These are phyloP conservation scores for Russula earlei DNA, from an alignment of 768 basidiomycete species.

Conservation along the genomic window DNA sequence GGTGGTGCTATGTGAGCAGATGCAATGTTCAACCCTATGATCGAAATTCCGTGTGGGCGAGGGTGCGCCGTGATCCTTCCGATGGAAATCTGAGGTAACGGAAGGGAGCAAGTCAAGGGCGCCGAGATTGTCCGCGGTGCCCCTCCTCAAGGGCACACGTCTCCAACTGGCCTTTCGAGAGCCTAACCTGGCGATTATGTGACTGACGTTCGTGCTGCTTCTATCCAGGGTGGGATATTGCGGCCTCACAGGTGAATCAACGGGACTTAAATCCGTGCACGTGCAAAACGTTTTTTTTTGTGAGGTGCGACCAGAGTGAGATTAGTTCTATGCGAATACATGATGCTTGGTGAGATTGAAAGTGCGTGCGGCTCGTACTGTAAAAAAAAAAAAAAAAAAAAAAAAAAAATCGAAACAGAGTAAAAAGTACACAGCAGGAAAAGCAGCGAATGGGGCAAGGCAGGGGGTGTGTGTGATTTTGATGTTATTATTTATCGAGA, in stretches of 20 bases:
- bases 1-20: neutral
- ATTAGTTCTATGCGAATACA: conserved; percentile 8
- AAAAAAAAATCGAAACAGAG: neutral
- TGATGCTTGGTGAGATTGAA: conserved; percentile 3
- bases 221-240: neutral
- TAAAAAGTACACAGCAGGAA: conserved; percentile 11
- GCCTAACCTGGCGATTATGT: neutral
- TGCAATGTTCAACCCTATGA: conserved; percentile 4
- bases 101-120: neutral
- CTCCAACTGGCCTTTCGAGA: neutral
- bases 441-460: neutral
- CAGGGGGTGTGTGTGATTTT: neutral
- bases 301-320: neutral
- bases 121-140: neutral
- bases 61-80: conserved; percentile 1
- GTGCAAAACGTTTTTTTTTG: neutral
- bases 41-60: neutral
- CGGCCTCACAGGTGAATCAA: neutral
- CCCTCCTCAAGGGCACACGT: neutral
- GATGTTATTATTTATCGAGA: neutral
- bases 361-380: conserved; percentile 8
- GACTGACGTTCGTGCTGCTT: neutral
- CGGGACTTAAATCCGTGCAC: neutral
- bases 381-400: neutral
- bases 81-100: neutral